Conservation (phyloP, 2,329 filamentous ascomycete species). For the Hypoxylon sp. region DNA sequence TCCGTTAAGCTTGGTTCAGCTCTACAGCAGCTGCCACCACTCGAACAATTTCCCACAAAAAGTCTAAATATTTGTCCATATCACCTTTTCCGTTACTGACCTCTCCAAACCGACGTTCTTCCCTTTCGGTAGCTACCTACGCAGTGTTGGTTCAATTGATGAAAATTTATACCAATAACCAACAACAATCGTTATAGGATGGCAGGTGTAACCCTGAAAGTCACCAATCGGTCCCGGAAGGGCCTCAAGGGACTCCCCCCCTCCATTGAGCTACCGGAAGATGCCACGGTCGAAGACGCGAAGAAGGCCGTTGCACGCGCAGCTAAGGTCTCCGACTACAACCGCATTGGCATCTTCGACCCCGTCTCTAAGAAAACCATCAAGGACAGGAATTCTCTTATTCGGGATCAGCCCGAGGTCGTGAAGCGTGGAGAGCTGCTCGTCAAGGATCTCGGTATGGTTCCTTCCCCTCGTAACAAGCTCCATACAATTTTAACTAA, state of each 20-base stretch:
- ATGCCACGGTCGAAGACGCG: constrained; percentile 71
- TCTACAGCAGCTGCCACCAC: constrained; percentile 22
- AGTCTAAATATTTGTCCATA: constrained; percentile 30
- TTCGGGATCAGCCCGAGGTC: constrained; percentile 64
- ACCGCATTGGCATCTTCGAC: constrained; percentile 73
- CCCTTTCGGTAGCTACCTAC: neutral
- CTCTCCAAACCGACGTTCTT: constrained; percentile 6
- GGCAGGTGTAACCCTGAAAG: constrained; percentile 49
- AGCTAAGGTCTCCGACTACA: constrained; percentile 66
- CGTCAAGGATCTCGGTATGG: constrained; percentile 91
- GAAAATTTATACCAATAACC: neutral
- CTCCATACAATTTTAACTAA: constrained; percentile 41
- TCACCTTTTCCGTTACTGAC: constrained; percentile 4
- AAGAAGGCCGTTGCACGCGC: constrained; percentile 68
- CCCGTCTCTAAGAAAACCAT: constrained; percentile 72
- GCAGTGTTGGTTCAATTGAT: constrained; percentile 10
- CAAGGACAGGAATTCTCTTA: constrained; percentile 70
- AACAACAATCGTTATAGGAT: constrained; percentile 28
- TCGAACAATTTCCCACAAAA: constrained; percentile 38
- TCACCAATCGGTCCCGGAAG: constrained; percentile 50
- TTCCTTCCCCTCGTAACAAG: neutral
- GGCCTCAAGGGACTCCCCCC: constrained; percentile 66
- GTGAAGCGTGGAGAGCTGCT: constrained; percentile 71
- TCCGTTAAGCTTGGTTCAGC: constrained; percentile 18
- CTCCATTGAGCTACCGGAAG: constrained; percentile 62